Evolutionary conservation across 768 basidiomycete genomes (phyloP), one percentile per base, ranked within the genome.

Genomic region (Porpolomopsis calyptriformis): DNA sequence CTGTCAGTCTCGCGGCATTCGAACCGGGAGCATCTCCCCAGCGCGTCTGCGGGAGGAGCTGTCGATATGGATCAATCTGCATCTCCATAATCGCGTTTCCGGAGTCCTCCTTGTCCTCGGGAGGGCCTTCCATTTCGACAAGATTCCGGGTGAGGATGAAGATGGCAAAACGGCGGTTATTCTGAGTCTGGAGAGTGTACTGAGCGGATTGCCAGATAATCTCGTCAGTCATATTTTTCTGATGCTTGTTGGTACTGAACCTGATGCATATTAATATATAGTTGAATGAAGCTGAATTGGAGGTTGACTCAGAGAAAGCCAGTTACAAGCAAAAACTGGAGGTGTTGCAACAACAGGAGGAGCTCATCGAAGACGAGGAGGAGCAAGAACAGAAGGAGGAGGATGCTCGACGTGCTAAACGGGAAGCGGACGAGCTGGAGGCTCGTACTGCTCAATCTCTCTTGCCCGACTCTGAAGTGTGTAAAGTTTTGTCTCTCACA

Each of bases 321-420:
- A 89, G 82, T 56, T 97, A 96, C 76, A 94, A 96, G 71, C 89
- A 98, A 71, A 96, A 94, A 65, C 77, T 99, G 46, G 96, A 98
- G 52, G 94, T 99, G 20, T 68, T 99, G 60, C 90, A 96, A 56
- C 89, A 99, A 56, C 96, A 99, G 64, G 89, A 99, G 60, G 96
- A 99, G 62, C 88, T 99, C 50, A 99, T 99, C 60, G 93, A 99
- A 60, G 96, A 99, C 62, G 96, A 99, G 65, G 80, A 92, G 52
- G 96, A 97, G 61, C 96, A 99, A 64, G 96, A 99, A 52, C 83
- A 93, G 64, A 85, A 92, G 66, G 89, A 90, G 61, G 86, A 91
- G 61, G 80, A 86, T 59, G 85, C 89, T n/a, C 82, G 90, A 34
- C 83, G 86, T 47, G 84, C 82, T 37, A 81, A 80, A 60, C 80